phyloP scores from a whole-genome alignment of 2,329 filamentous ascomycete genomes.

The Pseudonectria foliicola region DNA sequence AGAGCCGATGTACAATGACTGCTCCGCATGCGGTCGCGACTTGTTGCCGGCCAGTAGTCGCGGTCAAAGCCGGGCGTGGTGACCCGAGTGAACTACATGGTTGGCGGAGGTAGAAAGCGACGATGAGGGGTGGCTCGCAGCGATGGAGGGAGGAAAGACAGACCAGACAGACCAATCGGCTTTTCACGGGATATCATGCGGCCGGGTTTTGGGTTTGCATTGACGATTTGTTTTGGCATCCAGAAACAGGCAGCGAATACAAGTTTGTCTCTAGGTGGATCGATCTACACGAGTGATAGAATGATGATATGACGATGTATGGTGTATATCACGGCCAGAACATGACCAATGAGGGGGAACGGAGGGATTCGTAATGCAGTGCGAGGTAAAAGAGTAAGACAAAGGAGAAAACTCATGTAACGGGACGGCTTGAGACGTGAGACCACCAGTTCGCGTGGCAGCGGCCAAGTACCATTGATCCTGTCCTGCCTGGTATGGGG shows the following conservation, averaged over 20 bases:
- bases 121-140: constrained; percentile 16
- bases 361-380: too few species aligned
- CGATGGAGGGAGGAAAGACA: constrained; percentile 23
- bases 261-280: constrained; percentile 20
- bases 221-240: constrained; percentile 25
- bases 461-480: too few species aligned
- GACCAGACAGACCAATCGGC: constrained; percentile 32
- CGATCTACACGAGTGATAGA: neutral
- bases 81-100: constrained; percentile 13
- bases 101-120: constrained; percentile 19
- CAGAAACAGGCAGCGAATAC: constrained; percentile 25
- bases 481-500: too few species aligned
- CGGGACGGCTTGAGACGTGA: too few species aligned
- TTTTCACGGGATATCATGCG: constrained; percentile 31
- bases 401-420: too few species aligned
- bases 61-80: constrained; percentile 8
- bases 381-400: too few species aligned
- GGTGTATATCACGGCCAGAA: neutral
- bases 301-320: neutral
- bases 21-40: constrained; percentile 19
- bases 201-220: constrained; percentile 33
- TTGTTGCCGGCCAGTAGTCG: constrained; percentile 13
- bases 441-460: too few species aligned
- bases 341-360: too few species aligned
- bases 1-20: constrained; percentile 17